These are phyloP conservation scores for Fagus sylvatica DNA, from an alignment of 306 rosid species.

Conservation along the genomic window DNA sequence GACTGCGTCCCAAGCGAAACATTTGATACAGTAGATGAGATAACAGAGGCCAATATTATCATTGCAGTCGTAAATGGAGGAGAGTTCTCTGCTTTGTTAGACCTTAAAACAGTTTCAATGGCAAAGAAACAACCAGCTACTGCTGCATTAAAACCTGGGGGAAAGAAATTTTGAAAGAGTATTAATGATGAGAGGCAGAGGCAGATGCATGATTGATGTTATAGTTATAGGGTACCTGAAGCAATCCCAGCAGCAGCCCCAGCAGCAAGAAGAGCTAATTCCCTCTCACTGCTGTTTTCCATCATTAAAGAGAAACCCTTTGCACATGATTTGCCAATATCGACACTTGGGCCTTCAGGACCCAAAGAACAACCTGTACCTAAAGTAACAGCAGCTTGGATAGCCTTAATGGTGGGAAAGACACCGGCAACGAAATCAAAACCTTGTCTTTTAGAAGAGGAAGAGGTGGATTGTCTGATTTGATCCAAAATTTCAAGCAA, in stretches of 20 bases:
- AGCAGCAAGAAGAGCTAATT: constrained; percentile 95
- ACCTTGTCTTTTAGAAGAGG: constrained; percentile 60
- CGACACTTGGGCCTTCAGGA: constrained; percentile 99
- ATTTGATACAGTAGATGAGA: constrained; percentile 92
- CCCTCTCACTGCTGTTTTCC: constrained; percentile 92
- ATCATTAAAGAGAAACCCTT: constrained; percentile 87
- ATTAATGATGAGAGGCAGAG: not conserved
- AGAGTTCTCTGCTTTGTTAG: constrained; percentile 94
- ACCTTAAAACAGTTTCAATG: constrained; percentile 94
- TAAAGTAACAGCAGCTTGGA: constrained; percentile 92
- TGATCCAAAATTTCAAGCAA: constrained; percentile 82
- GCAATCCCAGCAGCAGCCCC: constrained; percentile 98
- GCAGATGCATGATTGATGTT: too few relatives aligned
- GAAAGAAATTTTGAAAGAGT: constrained; percentile 30
- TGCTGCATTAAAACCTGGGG: constrained; percentile 93
- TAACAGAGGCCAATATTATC: constrained; percentile 99
- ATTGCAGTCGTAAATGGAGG: constrained; percentile 99
- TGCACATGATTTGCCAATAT: constrained; percentile 97
- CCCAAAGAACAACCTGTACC: constrained; percentile 99
- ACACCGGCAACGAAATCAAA: constrained; percentile 84
- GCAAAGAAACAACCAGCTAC: constrained; percentile 99
- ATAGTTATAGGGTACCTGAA: constrained; percentile 54
- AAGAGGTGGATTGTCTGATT: constrained; percentile 71
- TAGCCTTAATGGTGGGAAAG: constrained; percentile 80
- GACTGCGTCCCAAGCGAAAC: constrained; percentile 84